phyloP scores from a whole-genome alignment of 768 basidiomycete genomes.

The Amanita phalloides region DNA sequence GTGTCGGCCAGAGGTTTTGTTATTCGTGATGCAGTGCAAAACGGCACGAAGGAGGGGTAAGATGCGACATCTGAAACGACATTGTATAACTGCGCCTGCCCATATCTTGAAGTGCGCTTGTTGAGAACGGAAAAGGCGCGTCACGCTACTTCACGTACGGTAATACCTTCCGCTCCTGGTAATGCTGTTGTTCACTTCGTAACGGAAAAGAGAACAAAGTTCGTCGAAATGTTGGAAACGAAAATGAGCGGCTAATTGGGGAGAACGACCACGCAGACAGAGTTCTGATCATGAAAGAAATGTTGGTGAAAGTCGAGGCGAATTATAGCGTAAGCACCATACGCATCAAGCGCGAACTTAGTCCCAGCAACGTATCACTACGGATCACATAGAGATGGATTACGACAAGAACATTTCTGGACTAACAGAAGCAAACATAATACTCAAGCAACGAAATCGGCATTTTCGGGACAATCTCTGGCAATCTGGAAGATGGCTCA shows the following conservation, averaged over 20 bases:
- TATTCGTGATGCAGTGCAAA: slow-evolving; percentile 68
- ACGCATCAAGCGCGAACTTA: neutral
- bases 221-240: slow-evolving; percentile 14
- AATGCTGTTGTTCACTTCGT: slow-evolving; percentile 43
- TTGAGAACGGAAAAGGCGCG: neutral
- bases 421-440: neutral
- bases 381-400: neutral
- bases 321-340: no score
- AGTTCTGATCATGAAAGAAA: neutral
- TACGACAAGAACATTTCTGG: neutral
- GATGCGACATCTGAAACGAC: slow-evolving; percentile 83
- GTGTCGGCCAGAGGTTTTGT: slow-evolving; percentile 24
- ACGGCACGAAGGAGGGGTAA: slow-evolving; percentile 83
- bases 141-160: slow-evolving; percentile 49
- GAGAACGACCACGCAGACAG: neutral
- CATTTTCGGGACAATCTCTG: slow-evolving; percentile 50
- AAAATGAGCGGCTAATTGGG: neutral
- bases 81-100: slow-evolving; percentile 66
- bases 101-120: slow-evolving; percentile 43
- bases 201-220: slow-evolving; percentile 41
- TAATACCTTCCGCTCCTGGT: slow-evolving; percentile 77
- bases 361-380: neutral
- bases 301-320: no score
- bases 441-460: slow-evolving; percentile 38
- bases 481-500: slow-evolving; percentile 35